phyloP scores from a whole-genome alignment of 495 filamentous ascomycete genomes.

The Cercophora newfieldiana region DNA sequence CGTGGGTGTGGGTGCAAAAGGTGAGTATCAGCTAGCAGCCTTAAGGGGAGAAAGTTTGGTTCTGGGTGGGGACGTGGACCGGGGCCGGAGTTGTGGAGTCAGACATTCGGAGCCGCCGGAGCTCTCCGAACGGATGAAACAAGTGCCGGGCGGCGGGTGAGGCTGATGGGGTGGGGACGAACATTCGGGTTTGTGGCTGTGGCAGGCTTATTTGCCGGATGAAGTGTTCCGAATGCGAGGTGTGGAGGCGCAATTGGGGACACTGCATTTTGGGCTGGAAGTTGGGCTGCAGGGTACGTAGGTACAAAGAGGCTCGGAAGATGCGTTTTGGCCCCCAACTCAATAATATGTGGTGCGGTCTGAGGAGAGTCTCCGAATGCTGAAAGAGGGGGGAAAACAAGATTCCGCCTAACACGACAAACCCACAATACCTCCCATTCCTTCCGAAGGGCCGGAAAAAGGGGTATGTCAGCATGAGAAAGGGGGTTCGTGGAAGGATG shows the following conservation, averaged over 20 bases:
- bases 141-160: neutral
- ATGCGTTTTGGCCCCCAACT: neutral
- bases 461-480: neutral
- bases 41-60: no score
- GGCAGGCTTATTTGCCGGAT: neutral
- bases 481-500: neutral
- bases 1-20: no score
- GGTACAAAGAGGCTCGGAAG: neutral
- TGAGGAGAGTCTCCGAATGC: neutral
- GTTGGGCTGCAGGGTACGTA: neutral
- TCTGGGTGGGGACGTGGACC: neutral
- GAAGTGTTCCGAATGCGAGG: neutral
- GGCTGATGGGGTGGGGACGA: no score
- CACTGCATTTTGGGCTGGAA: no score
- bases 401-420: neutral
- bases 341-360: neutral
- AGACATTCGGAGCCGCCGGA: neutral
- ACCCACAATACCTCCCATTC: neutral
- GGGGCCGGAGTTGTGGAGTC: neutral
- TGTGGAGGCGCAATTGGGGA: neutral
- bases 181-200: no score
- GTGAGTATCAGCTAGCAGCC: no score
- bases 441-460: neutral
- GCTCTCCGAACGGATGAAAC: neutral
- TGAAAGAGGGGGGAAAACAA: neutral